These are phyloP conservation scores for Coniferiporia weirii DNA, from an alignment of 1,284 basidiomycete species.

Conservation along the genomic window DNA sequence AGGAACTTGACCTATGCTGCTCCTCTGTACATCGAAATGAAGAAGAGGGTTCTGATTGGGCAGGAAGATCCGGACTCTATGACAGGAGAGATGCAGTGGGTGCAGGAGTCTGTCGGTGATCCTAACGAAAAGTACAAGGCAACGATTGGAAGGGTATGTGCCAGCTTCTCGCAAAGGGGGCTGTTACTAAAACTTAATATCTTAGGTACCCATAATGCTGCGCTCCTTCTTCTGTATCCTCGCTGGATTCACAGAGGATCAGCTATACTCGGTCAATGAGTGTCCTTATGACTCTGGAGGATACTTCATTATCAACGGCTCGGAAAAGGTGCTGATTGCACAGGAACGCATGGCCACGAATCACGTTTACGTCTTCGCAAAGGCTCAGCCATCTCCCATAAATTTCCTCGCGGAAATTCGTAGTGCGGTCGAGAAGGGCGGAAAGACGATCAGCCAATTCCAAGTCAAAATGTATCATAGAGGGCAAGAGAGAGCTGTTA, in stretches of 20 bases:
- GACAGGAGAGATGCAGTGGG: conserved; percentile 82
- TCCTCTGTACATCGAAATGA: conserved; percentile 95
- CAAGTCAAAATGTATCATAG: conserved; percentile 97
- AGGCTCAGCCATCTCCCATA: conserved; percentile 94
- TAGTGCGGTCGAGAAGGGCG: conserved; percentile 96
- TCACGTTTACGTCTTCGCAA: conserved; percentile 99
- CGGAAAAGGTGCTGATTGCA: conserved; percentile 98
- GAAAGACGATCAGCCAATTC: conserved; percentile 97
- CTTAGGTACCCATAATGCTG: conserved; percentile 95
- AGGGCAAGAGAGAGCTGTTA: conserved; percentile 79
- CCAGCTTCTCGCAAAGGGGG: neutral
- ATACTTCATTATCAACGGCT: conserved; percentile 99
- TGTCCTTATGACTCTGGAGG: conserved; percentile 98
- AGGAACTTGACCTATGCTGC: conserved; percentile 96
- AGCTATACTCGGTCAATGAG: conserved; percentile 90
- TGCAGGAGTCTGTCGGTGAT: conserved; percentile 66
- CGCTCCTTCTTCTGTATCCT: conserved; percentile 95
- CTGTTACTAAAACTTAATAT: conserved; percentile 13
- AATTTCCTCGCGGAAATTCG: conserved; percentile 97
- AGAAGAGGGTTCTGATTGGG: conserved; percentile 78
- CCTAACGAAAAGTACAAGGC: neutral
- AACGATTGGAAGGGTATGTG: conserved; percentile 2
- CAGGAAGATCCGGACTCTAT: conserved; percentile 78
- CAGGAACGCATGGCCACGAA: conserved; percentile 99
- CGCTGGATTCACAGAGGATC: conserved; percentile 71